phyloP scores from a whole-genome alignment of 2,329 filamentous ascomycete species.

The Aspergillus flavus region DNA sequence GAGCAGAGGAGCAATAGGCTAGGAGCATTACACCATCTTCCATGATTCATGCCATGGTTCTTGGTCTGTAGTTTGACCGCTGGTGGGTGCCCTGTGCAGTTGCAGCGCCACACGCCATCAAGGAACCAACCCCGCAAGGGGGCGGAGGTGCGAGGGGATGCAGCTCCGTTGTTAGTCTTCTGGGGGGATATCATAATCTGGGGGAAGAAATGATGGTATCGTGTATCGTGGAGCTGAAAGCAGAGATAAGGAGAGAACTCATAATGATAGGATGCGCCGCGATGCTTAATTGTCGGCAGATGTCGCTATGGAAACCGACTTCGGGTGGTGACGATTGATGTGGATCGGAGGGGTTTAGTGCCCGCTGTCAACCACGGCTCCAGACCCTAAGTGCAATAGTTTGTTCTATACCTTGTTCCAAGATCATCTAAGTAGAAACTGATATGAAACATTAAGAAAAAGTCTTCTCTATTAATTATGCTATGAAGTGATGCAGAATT shows the following conservation, averaged over 20 bases:
- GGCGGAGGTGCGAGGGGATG: conserved; percentile 25
- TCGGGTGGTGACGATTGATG: neutral
- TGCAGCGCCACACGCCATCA: conserved; percentile 54
- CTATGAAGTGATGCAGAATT: neutral
- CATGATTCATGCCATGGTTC: conserved; percentile 60
- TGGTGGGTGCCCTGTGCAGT: conserved; percentile 58
- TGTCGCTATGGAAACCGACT: conserved; percentile 28
- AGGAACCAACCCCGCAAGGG: conserved; percentile 43
- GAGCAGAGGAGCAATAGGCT: neutral
- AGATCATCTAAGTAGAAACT: neutral
- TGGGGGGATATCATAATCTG: conserved; percentile 29
- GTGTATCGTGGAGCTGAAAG: neutral
- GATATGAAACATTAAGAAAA: neutral
- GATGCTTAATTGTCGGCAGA: neutral
- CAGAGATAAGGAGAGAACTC: neutral
- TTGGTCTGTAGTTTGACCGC: conserved; percentile 60
- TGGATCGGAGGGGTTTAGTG: conserved; percentile 5
- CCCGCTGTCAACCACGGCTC: conserved; percentile 1
- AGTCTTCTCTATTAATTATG: conserved; percentile 1
- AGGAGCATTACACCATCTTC: conserved; percentile 51
- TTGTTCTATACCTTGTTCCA: neutral
- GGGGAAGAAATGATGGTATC: neutral
- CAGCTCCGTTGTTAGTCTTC: conserved; percentile 10
- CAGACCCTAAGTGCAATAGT: neutral
- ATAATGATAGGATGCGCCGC: neutral